A percentile compares a stretch with the other conserved stretches of the same genome.
These are phyloP conservation scores for Polychaeton citri DNA, from an alignment of 2,329 filamentous ascomycete genomes.

Conservation along the genomic window DNA sequence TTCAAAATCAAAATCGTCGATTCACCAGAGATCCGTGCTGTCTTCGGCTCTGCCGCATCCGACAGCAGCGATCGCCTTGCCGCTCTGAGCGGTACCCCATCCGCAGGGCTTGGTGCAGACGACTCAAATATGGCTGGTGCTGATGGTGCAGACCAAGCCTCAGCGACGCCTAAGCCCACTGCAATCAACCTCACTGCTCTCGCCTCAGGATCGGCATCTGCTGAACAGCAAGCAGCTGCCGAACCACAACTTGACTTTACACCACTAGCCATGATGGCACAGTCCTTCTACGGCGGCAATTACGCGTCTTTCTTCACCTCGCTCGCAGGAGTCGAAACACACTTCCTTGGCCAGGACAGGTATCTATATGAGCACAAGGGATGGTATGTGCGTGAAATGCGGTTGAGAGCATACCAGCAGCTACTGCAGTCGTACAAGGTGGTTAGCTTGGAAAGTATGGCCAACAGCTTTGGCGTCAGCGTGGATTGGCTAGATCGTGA, in stretches of 20 bases:
- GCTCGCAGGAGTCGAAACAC: constrained; percentile 78
- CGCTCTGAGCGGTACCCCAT: constrained; percentile 66
- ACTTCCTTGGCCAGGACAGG: constrained; percentile 85
- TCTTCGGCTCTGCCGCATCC: constrained; percentile 48
- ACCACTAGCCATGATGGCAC: constrained; percentile 73
- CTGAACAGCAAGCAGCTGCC: constrained; percentile 54
- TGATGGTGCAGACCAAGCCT: constrained; percentile 21
- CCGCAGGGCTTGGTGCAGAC: constrained; percentile 62
- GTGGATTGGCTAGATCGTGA: constrained; percentile 94
- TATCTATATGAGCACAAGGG: constrained; percentile 91
- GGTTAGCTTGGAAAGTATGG: constrained; percentile 95
- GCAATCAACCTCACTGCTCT: constrained; percentile 82
- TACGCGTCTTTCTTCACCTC: constrained; percentile 91
- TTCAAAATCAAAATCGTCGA: constrained; percentile 99
- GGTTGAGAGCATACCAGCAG: constrained; percentile 89
- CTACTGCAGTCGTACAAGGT: constrained; percentile 94
- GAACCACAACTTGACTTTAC: constrained; percentile 82
- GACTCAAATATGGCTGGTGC: constrained; percentile 49
- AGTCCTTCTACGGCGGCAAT: constrained; percentile 82
- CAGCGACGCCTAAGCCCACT: constrained; percentile 43
- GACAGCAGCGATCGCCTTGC: constrained; percentile 78
- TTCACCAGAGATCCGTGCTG: constrained; percentile 94
- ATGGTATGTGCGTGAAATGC: constrained; percentile 98
- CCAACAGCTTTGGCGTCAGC: constrained; percentile 88
- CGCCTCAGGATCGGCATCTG: constrained; percentile 41